These are phyloP conservation scores for Pyrenochaeta sp. DNA, from an alignment of 2,329 filamentous ascomycete genomes.

Conservation along the genomic window DNA sequence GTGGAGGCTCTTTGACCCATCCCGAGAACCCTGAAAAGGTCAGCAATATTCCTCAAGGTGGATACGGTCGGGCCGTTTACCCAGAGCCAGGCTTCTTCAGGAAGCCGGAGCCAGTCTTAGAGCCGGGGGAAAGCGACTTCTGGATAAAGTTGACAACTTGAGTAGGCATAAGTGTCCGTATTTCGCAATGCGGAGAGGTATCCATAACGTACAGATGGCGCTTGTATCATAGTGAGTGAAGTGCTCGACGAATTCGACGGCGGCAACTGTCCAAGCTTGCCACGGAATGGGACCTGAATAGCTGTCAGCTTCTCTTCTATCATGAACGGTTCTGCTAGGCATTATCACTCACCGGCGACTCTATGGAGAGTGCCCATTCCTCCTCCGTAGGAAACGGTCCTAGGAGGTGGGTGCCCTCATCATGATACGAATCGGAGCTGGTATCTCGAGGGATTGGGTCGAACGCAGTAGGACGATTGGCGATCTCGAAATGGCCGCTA, in stretches of 20 bases:
- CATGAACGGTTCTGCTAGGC: too few relatives aligned
- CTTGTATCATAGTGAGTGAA: constrained; percentile 51
- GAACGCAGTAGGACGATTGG: constrained; percentile 30
- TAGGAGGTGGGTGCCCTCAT: constrained; percentile 30
- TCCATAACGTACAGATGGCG: constrained; percentile 38
- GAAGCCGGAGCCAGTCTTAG: constrained; percentile 47
- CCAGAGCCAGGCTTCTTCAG: constrained; percentile 42
- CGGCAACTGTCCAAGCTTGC: constrained; percentile 47
- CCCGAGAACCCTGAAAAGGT: constrained; percentile 56
- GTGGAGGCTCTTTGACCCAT: constrained; percentile 64
- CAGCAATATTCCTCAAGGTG: neutral
- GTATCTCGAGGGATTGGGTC: constrained; percentile 38
- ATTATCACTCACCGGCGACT: constrained; percentile 31
- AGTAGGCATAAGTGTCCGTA: neutral
- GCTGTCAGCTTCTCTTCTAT: too few relatives aligned
- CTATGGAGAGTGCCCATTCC: constrained; percentile 48
- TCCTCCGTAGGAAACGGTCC: constrained; percentile 46
- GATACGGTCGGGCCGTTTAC: constrained; percentile 17
- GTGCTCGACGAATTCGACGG: constrained; percentile 48
- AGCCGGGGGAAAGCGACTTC: constrained; percentile 41
- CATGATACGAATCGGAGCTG: constrained; percentile 28
- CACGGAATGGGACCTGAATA: constrained; percentile 36
- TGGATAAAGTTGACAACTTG: constrained; percentile 49
- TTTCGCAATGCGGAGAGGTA: neutral
- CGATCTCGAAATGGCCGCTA: too few relatives aligned